These are phyloP conservation scores for Lathyrus sativus DNA, from an alignment of 306 rosid species.

Conservation along the genomic window DNA sequence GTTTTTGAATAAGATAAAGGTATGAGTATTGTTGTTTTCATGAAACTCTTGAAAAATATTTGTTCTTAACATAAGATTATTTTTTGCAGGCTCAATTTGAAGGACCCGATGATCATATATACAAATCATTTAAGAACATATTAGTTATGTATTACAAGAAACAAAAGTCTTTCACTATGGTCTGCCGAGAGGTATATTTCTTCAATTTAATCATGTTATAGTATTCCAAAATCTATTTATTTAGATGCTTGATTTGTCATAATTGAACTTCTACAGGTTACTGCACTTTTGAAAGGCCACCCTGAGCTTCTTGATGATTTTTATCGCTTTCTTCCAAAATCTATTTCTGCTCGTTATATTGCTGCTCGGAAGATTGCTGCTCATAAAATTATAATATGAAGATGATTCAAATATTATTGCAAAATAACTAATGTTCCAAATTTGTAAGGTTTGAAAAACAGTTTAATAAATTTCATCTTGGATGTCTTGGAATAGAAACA, in stretches of 20 bases:
- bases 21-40: not conserved
- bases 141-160: not conserved
- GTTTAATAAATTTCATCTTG: too few species aligned
- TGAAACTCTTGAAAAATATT: too few species aligned
- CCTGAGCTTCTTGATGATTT: conserved; percentile 75
- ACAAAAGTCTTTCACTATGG: not conserved
- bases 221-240: not conserved
- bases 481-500: too few species aligned
- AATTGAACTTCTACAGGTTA: conserved; percentile 63
- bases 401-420: too few species aligned
- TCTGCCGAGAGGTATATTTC: conserved; percentile 8
- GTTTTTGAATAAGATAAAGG: conserved; percentile 92
- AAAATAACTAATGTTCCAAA: too few species aligned
- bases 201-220: not conserved
- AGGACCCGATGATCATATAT: not conserved
- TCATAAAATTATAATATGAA: too few species aligned
- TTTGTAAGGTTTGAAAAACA: too few species aligned
- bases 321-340: conserved; percentile 79
- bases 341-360: conserved; percentile 36
- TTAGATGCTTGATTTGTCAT: conserved; percentile 14
- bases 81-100: not conserved
- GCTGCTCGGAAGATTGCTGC: too few species aligned
- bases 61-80: not conserved
- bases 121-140: not conserved
- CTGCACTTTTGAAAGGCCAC: conserved; percentile 75